These are phyloP conservation scores for Cytospora mali DNA, from an alignment of 2,329 filamentous ascomycete species.

Conservation along the genomic window DNA sequence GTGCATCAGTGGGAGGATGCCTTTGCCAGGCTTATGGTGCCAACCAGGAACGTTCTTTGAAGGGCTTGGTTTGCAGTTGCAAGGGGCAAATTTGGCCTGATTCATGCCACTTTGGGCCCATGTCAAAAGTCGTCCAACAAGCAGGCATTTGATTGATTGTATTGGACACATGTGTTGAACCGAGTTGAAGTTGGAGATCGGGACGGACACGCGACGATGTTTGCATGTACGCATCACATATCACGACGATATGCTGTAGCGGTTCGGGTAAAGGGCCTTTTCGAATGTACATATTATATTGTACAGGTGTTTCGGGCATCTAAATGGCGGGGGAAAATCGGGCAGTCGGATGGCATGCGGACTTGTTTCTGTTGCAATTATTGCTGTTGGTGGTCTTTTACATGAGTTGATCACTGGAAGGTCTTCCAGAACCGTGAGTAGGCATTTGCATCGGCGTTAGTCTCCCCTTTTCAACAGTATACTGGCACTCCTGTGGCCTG, in stretches of 20 bases:
- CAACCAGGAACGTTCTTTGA: too few species aligned
- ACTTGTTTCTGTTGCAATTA: slow-evolving; percentile 4
- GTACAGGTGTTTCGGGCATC: slow-evolving; percentile 1
- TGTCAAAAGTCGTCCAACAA: too few species aligned
- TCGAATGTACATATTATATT: background rate
- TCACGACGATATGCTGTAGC: background rate
- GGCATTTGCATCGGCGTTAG: background rate
- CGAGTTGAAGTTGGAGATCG: background rate
- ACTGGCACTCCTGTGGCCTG: slow-evolving; percentile 21
- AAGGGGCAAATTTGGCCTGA: too few species aligned
- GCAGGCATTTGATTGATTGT: too few species aligned
- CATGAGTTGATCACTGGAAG: background rate
- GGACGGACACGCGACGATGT: background rate
- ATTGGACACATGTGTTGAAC: too few species aligned
- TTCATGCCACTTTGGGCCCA: too few species aligned
- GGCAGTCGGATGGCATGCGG: background rate
- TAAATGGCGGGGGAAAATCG: background rate
- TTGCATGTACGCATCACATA: slow-evolving; percentile 3
- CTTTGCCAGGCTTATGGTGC: too few species aligned
- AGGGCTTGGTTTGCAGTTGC: too few species aligned
- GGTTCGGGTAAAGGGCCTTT: background rate
- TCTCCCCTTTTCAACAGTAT: background rate
- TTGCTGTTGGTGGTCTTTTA: slow-evolving; percentile 7
- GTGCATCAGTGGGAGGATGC: too few species aligned
- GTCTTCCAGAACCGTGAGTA: background rate